phyloP scores from a whole-genome alignment of 2,329 filamentous ascomycete species.

The Zasmidium angulare region DNA sequence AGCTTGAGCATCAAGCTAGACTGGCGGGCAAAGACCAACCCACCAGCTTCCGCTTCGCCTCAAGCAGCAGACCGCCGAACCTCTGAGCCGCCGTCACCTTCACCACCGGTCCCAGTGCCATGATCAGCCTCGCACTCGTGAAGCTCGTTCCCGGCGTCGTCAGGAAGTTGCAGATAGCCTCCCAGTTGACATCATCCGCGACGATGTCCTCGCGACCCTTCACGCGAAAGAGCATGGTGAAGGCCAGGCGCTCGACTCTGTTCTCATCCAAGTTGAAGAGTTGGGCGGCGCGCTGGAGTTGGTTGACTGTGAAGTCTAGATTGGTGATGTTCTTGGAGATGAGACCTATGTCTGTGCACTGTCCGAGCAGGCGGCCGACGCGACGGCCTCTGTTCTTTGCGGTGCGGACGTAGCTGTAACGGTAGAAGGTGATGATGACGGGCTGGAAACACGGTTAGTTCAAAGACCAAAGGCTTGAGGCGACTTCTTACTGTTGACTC shows the following conservation, averaged over 20 bases:
- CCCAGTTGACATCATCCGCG: not conserved
- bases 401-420: not conserved
- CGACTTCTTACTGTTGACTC: not conserved
- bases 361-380: not conserved
- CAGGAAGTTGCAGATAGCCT: not conserved
- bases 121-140: not conserved
- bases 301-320: not conserved
- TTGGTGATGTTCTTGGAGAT: not conserved
- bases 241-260: not conserved
- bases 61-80: not conserved
- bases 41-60: not conserved
- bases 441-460: not conserved
- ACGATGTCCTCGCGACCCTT: not conserved
- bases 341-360: not conserved
- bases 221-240: not conserved
- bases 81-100: not conserved
- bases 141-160: not conserved
- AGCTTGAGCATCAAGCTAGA: not conserved
- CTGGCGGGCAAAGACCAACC: not conserved
- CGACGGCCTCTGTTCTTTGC: no score
- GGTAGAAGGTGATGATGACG: not conserved
- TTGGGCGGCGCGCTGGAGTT: no score
- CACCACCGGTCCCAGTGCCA: not conserved
- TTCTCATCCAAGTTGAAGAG: no score
- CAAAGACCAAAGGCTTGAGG: not conserved